phyloP scores from a whole-genome alignment of 305 asterid species.

The Solanum hybrid region DNA sequence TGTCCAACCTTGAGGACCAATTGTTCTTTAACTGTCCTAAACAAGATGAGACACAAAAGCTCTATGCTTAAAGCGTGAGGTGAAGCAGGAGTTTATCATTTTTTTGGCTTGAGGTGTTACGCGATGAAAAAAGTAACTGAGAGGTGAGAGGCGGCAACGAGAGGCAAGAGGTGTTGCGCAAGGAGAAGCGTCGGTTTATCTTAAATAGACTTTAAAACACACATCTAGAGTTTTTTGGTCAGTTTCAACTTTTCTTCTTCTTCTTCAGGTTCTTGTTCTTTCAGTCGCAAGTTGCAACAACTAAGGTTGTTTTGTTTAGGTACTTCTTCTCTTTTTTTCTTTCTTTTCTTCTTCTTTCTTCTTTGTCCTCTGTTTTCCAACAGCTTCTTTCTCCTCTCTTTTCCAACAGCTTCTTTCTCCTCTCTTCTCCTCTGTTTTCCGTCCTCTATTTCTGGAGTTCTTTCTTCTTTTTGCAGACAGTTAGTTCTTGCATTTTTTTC shows the following conservation, averaged over 20 bases:
- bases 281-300: background rate
- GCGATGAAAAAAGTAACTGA: background rate
- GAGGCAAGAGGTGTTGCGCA: background rate
- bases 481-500: background rate
- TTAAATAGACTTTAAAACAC: background rate
- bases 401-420: background rate
- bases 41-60: background rate
- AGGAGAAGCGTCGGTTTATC: background rate
- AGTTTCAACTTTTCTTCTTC: background rate
- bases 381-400: background rate
- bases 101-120: background rate
- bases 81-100: background rate
- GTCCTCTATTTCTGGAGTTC: background rate
- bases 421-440: background rate
- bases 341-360: background rate
- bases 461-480: background rate
- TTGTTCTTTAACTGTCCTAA: background rate
- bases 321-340: background rate
- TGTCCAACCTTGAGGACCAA: background rate
- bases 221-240: background rate
- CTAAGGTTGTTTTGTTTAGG: background rate
- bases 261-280: background rate
- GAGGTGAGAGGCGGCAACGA: background rate
- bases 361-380: background rate
- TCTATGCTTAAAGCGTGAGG: background rate